Percentiles rank a stretch among this genome's conserved stretches.
These are phyloP conservation scores for Marvania coccoides DNA, from an alignment of 139 green algal species.

Conservation along the genomic window DNA sequence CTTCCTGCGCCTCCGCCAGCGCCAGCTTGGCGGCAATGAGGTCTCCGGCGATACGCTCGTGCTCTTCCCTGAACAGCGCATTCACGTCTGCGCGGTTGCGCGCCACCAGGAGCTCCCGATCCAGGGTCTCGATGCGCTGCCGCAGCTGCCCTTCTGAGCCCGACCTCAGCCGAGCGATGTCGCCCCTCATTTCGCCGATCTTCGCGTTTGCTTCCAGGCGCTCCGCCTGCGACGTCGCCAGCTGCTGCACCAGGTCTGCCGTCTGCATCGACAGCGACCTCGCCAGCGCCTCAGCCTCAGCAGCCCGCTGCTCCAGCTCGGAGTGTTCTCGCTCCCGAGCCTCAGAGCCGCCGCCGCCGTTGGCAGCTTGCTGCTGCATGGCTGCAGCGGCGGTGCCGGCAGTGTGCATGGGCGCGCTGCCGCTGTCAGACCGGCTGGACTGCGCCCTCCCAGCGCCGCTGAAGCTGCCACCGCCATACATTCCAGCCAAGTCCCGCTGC, in stretches of 20 bases:
- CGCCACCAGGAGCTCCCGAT: conserved; percentile 18
- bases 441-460: background rate
- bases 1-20: conserved; percentile 28
- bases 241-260: background rate
- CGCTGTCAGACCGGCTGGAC: background rate
- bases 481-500: background rate
- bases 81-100: conserved; percentile 30
- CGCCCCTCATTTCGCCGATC: conserved; percentile 12
- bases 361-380: no score
- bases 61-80: conserved; percentile 27
- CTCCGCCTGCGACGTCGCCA: conserved; percentile 10
- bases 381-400: no score
- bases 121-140: conserved; percentile 12
- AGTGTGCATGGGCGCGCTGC: no score
- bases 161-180: conserved; percentile 9
- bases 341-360: no score
- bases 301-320: conserved; percentile 11
- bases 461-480: background rate
- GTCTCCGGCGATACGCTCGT: conserved; percentile 28
- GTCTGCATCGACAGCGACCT: background rate
- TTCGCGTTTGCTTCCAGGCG: conserved; percentile 2
- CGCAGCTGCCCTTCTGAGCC: conserved; percentile 20
- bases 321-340: no score
- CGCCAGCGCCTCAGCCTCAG: conserved; percentile 9
- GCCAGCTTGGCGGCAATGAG: conserved; percentile 29